Evolutionary conservation across 2,329 filamentous ascomycete species (phyloP).

Genomic region (Ophiostoma himal-ulmi): DNA sequence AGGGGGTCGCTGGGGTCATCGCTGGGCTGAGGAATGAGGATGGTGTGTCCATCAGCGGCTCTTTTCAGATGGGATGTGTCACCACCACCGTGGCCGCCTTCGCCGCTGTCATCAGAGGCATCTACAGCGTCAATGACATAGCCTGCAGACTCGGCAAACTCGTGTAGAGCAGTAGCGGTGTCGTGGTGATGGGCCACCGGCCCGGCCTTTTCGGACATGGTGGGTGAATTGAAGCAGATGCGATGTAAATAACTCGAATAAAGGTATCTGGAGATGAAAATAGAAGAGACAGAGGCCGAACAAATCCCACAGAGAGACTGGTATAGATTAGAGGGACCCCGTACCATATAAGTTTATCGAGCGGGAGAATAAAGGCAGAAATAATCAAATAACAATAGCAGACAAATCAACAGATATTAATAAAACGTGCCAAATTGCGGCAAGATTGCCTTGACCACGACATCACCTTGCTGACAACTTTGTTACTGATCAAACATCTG

Average conservation of each 20-base stretch:
- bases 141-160: slow-evolving; percentile 35
- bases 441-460: background rate
- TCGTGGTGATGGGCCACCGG: background rate
- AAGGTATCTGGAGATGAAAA: background rate
- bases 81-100: slow-evolving; percentile 26
- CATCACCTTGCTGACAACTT: background rate
- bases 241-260: background rate
- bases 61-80: slow-evolving; percentile 32
- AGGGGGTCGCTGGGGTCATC: slow-evolving; percentile 47
- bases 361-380: background rate
- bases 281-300: background rate
- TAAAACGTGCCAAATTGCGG: background rate
- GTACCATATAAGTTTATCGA: background rate
- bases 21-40: slow-evolving; percentile 50
- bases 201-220: slow-evolving; percentile 14
- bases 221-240: background rate
- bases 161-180: slow-evolving; percentile 29
- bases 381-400: background rate
- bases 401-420: background rate
- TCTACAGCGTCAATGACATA: slow-evolving; percentile 37
- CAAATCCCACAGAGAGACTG: no score
- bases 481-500: background rate
- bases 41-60: slow-evolving; percentile 25
- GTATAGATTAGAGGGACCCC: no score
- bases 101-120: slow-evolving; percentile 24